These are phyloP conservation scores for Leptomonas pyrrhocoris DNA, from an alignment of 208 protist genomes.

Conservation along the genomic window DNA sequence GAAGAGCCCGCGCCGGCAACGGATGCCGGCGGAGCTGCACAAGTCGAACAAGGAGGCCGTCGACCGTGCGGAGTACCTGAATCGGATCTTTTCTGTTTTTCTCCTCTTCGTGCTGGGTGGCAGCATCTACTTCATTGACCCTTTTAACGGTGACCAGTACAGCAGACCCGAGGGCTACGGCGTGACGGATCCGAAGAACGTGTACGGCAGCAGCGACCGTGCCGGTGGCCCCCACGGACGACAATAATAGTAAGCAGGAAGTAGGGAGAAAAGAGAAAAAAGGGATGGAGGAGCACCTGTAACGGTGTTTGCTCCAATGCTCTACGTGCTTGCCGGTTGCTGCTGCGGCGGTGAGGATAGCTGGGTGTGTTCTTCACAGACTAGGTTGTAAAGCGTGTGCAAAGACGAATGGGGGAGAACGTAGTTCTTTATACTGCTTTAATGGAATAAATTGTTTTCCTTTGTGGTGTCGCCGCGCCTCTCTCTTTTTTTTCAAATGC, in stretches of 20 bases:
- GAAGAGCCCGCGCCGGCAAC: conserved; percentile 41
- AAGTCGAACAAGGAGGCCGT: conserved; percentile 47
- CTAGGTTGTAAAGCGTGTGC: too few relatives aligned
- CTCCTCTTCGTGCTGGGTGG: conserved; percentile 22
- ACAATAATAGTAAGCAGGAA: not conserved
- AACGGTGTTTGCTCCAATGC: too few relatives aligned
- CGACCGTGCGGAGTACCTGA: conserved; percentile 45
- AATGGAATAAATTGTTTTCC: too few relatives aligned
- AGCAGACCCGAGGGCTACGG: conserved; percentile 50
- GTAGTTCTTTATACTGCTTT: too few relatives aligned
- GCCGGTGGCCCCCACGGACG: too few relatives aligned
- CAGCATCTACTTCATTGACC: conserved; percentile 37
- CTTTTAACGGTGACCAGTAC: conserved; percentile 45
- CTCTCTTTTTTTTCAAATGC: too few relatives aligned
- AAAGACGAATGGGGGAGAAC: too few relatives aligned
- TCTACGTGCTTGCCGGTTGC: too few relatives aligned
- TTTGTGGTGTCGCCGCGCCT: too few relatives aligned
- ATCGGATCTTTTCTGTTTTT: conserved; percentile 38
- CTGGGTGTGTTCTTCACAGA: too few relatives aligned
- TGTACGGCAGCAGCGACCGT: conserved; percentile 17
- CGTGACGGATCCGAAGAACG: conserved; percentile 6
- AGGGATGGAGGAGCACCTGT: too few relatives aligned
- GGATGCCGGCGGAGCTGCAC: conserved; percentile 59
- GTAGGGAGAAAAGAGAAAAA: not conserved
- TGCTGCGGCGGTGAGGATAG: too few relatives aligned